Evolutionary conservation across 495 filamentous ascomycete species (phyloP), one percentile per base, ranked within the genome.

Genomic region (Sabuloglossum arenarium): DNA sequence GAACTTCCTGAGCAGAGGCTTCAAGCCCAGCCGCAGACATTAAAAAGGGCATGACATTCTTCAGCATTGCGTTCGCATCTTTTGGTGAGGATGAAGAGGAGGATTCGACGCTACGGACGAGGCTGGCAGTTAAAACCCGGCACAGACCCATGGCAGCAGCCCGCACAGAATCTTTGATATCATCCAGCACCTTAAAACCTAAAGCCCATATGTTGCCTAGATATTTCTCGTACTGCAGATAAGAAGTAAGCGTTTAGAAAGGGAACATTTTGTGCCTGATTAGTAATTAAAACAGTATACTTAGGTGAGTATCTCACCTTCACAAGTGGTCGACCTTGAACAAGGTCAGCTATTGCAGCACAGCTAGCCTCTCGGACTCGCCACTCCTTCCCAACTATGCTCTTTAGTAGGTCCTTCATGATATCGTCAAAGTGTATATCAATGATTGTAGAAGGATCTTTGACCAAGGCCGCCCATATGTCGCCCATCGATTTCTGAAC

Each of bases 401-500:
- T 88, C 59, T 84, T 81, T 51, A 98, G 71, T 21, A 95, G 71
- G 63, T 95, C 88, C 21, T 78, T 69, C 71, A 97, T 84, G 59
- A 98, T 95, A 16, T 75, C 72, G 57, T 93, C 84, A 60, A 94
- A 94, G 64, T 93, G 71, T 8, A 69, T 69, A 60, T 86, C 79
- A 52, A 94, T 72, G 21, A 84, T 83, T 8, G 75, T 73, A 1
- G 76, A 78, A 10, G 84, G 74, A 57, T 95, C 87, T 64, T 88
- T 91, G 56, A 97, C 86, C 31, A 97, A 66, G 0, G 90, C 81
- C 61, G 83, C 85, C 91, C 91, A 97, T 60, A 98, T 98, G 56
- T 90, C 85, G 58, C 91, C 88, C 91, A 98, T 98, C 4, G 89
- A 89, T 45, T 81, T 79, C 63, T 86, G 85, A 23, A 97, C 91